Conservation (phyloP, 1,284 basidiomycete genomes). For the Ustilago xerochloae region DNA sequence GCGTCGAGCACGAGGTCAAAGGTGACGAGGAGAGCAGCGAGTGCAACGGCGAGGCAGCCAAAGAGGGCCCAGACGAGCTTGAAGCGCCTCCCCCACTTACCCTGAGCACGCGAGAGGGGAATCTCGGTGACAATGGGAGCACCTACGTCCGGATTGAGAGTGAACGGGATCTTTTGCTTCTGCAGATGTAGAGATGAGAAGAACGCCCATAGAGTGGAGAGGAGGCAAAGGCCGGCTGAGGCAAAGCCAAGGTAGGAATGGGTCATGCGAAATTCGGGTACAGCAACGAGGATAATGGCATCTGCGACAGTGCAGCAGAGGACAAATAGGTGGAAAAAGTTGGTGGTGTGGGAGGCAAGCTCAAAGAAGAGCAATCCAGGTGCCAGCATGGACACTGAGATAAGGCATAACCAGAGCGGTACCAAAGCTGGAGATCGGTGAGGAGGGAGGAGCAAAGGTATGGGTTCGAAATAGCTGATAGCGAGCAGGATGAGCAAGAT, state of each 20-base stretch:
- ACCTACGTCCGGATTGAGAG: slow-evolving; percentile 36
- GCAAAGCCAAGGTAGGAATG: slow-evolving; percentile 45
- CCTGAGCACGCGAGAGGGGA: slow-evolving; percentile 38
- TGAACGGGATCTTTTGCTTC: slow-evolving; percentile 32
- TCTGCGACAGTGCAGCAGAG: slow-evolving; percentile 31
- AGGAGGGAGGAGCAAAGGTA: slow-evolving; percentile 46
- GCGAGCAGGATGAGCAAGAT: slow-evolving; percentile 39
- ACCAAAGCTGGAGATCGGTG: slow-evolving; percentile 44
- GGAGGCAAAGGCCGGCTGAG: slow-evolving; percentile 27
- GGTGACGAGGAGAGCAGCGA: slow-evolving; percentile 36
- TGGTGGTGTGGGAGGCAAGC: slow-evolving; percentile 47
- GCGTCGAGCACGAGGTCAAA: slow-evolving; percentile 53
- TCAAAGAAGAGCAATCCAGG: slow-evolving; percentile 56
- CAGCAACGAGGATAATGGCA: slow-evolving; percentile 33
- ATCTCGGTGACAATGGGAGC: slow-evolving; percentile 45
- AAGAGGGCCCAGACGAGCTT: slow-evolving; percentile 46
- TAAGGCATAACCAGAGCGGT: slow-evolving; percentile 51
- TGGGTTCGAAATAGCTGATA: slow-evolving; percentile 48
- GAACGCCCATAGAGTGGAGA: slow-evolving; percentile 45
- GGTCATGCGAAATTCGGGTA: slow-evolving; percentile 37
- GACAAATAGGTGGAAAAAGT: slow-evolving; percentile 44
- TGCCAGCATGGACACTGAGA: slow-evolving; percentile 43
- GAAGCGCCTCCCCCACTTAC: slow-evolving; percentile 41
- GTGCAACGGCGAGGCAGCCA: slow-evolving; percentile 29
- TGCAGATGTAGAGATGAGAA: slow-evolving; percentile 33